Percentiles rank a stretch among this genome's conserved stretches.
phyloP scores from a whole-genome alignment of 257 asterid genomes.

The Gardenia jasminoides region DNA sequence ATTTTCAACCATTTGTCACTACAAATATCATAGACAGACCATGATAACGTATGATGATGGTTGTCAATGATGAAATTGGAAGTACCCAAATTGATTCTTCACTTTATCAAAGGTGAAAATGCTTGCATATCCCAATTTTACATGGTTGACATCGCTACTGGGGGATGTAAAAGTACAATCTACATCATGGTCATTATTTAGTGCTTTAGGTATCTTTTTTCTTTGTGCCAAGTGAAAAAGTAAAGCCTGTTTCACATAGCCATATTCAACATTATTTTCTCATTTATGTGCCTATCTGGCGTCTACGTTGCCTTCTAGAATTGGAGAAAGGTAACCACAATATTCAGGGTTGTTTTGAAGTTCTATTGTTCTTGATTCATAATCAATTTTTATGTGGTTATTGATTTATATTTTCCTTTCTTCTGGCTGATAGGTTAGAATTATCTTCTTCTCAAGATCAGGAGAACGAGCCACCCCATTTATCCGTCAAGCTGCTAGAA shows the following conservation, averaged over 20 bases:
- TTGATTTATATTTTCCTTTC: constrained; percentile 11
- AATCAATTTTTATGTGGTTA: neutral
- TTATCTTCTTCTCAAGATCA: constrained; percentile 78
- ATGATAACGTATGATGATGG: neutral
- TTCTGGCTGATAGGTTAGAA: constrained; percentile 63
- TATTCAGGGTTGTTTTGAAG: neutral
- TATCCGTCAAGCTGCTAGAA: constrained; percentile 78
- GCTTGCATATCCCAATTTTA: neutral
- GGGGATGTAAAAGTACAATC: neutral
- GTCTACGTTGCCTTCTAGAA: neutral
- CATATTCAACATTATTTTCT: neutral
- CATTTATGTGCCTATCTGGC: neutral
- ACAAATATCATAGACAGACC: neutral
- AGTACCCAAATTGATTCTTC: neutral
- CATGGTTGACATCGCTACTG: neutral
- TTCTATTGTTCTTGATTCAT: neutral
- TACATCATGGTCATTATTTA: neutral
- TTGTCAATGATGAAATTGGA: neutral
- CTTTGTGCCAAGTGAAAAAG: neutral
- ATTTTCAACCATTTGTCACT: neutral
- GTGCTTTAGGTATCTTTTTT: neutral
- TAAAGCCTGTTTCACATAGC: neutral
- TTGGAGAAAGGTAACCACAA: neutral
- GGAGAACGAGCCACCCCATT: constrained; percentile 98
- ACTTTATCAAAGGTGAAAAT: neutral